phyloP scores from a whole-genome alignment of 106 monocot species.

The Agapanthus africanus region DNA sequence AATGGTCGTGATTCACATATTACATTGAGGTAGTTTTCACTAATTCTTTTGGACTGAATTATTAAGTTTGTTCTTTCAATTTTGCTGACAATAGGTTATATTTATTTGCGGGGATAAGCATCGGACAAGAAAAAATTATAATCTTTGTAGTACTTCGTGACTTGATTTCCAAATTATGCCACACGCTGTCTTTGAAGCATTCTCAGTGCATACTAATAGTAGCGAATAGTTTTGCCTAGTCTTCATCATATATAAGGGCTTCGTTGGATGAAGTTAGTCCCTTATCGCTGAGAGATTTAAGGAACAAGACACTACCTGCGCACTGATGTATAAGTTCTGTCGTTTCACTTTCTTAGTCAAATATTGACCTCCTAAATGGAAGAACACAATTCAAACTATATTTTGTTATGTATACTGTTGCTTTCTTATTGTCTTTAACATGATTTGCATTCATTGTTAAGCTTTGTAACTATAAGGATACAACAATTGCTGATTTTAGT shows the following conservation, averaged over 20 bases:
- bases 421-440: neutral
- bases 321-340: neutral
- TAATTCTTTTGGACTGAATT: neutral
- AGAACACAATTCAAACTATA: neutral
- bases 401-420: neutral
- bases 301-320: neutral
- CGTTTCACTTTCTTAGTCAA: neutral
- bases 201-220: neutral
- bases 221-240: conserved; percentile 1
- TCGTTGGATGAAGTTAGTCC: neutral
- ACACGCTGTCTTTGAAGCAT: neutral
- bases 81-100: neutral
- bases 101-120: neutral
- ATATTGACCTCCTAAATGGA: neutral
- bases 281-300: neutral
- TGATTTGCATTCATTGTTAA: neutral
- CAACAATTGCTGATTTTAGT: neutral
- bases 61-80: neutral
- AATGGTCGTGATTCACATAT: conserved; percentile 9
- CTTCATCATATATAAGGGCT: neutral
- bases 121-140: neutral
- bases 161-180: neutral
- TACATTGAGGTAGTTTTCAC: conserved; percentile 16
- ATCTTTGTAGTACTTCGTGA: neutral
- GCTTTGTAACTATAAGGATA: neutral